Base-by-base conservation (phyloP, 2,329 filamentous ascomycete species). In the Exophiala sp. region DNA sequence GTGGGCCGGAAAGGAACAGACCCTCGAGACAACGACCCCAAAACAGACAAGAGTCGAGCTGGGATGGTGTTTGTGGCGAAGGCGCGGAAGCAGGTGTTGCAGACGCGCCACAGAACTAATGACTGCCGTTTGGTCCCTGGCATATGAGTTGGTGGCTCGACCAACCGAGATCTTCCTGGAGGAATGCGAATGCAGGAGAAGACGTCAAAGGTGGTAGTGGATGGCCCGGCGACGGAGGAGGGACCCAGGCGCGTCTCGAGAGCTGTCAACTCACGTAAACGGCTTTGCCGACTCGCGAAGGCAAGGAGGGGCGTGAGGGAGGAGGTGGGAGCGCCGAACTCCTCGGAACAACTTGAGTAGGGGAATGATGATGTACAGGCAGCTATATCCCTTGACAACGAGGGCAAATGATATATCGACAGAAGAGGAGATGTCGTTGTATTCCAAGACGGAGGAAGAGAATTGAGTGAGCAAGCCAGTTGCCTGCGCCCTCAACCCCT, bases 51-150 rank as follows among this genome's bases (percentile, higher is more conserved):
- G n/a, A 43, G 14, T 32, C 29, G 16, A 19, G 24, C 8, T 13
- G 24, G 22, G 24, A 39, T 42, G 23, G 46, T 48, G 46, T 43
- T 48, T 22, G 46, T 48, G 46, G 46, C 39, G 34, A 48, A 29
- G 39, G 4, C 38, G 46, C 32, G 46, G 46, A 43, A 35, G 46
- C 38, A 43, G 18, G 18, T 40, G 34, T 14, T 48, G 46, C 18
- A 19, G 34, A 37, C 34, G 35, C 35, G 35, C 4, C 19, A 22
- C 4, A 38, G 35, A 13, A 2, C 16, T 18, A 16, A n/a, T n/a
- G n/a, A n/a, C n/a, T 16, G 37, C 6, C 8, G 19, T 8, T 5
- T n/a, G 19, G 37, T 11, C 19, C 18, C 19, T 22, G n/a, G 37
- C 19, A 16, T 19, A n/a, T n/a, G n/a, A n/a, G n/a, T n/a, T n/a